Percentiles rank a stretch among this genome's conserved stretches.
Conservation (phyloP, 371 early-diverging fungal species). For the Conidiobolus coronatus region DNA sequence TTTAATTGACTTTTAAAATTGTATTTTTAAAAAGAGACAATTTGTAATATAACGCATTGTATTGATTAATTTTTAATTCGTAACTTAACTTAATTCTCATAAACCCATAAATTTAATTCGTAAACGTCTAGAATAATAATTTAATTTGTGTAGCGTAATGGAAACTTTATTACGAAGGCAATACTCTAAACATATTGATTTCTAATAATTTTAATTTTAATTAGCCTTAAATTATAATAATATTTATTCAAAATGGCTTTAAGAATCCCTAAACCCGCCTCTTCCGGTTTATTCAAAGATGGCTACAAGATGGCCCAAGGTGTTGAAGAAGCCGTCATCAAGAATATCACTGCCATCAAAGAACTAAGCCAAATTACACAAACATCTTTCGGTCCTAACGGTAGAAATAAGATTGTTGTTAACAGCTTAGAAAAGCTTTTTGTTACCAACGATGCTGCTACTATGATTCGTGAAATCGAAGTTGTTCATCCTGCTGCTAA, state of each 20-base stretch:
- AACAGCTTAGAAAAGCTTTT: conserved; percentile 93
- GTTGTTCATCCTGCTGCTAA: conserved; percentile 98
- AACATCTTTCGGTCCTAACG: conserved; percentile 92
- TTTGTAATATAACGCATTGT: no score
- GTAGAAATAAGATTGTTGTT: conserved; percentile 99
- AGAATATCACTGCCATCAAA: conserved; percentile 82
- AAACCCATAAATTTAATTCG: no score
- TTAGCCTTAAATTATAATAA: not conserved
- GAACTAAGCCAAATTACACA: conserved; percentile 79
- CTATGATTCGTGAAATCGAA: conserved; percentile 94
- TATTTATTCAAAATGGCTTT: conserved; percentile 45
- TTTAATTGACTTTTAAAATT: no score
- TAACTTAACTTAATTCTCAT: no score
- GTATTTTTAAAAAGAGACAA: no score
- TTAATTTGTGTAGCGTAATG: no score
- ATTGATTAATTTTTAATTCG: no score
- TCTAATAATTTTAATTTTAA: not conserved
- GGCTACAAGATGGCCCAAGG: conserved; percentile 95
- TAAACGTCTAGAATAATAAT: no score
- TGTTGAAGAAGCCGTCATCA: conserved; percentile 83
- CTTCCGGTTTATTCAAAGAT: conserved; percentile 82
- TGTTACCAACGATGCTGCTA: conserved; percentile 98
- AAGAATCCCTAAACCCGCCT: conserved; percentile 73
- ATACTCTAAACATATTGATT: not conserved
- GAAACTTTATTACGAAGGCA: no score